Evolutionary conservation across 768 basidiomycete genomes (phyloP).

Genomic region (Pleurotus platypus): DNA sequence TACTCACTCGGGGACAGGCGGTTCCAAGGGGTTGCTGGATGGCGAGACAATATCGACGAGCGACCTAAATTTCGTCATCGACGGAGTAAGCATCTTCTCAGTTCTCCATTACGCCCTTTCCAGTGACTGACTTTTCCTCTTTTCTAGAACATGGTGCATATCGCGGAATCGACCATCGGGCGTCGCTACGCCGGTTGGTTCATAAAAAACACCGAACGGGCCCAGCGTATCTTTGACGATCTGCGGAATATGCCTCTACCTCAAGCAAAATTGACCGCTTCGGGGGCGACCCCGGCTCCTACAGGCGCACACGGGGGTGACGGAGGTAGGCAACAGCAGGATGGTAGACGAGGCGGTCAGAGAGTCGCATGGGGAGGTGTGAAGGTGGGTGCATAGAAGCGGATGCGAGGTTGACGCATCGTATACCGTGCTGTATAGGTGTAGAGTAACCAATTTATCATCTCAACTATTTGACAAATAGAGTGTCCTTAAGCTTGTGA

Average conservation of each 20-base stretch:
- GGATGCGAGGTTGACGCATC: no score
- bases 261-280: conserved; percentile 22
- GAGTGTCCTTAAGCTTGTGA: no score
- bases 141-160: conserved; percentile 89
- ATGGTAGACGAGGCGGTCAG: conserved; percentile 37
- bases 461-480: no score
- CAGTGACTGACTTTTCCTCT: background rate
- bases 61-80: conserved; percentile 94
- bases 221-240: conserved; percentile 82
- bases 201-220: conserved; percentile 92
- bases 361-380: conserved; percentile 64
- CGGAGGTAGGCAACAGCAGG: conserved; percentile 19
- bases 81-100: conserved; percentile 59
- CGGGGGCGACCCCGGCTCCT: conserved; percentile 13
- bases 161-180: conserved; percentile 91
- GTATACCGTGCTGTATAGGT: no score
- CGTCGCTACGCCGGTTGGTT: conserved; percentile 96
- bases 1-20: background rate
- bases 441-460: no score
- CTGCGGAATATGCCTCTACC: conserved; percentile 55
- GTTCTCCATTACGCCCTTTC: background rate
- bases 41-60: conserved; percentile 87
- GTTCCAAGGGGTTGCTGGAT: conserved; percentile 56
- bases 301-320: conserved; percentile 15
- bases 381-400: conserved; percentile 21